Conservation (phyloP, 2,329 filamentous ascomycete genomes). For the Ceratocystis variospora region DNA sequence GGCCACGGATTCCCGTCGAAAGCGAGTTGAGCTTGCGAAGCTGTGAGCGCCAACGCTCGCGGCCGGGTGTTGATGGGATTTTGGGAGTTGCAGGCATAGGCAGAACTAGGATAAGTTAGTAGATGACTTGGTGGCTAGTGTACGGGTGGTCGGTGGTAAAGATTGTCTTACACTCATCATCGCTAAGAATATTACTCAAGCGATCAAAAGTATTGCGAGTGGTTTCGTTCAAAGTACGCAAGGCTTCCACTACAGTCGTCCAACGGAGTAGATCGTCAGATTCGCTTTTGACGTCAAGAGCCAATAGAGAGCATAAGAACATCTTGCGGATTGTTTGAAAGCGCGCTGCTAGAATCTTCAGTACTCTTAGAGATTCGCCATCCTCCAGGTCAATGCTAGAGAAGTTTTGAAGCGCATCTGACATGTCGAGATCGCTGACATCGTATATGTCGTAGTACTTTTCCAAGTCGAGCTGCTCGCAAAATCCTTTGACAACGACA, state of each 20-base stretch:
- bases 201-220: constrained; percentile 50
- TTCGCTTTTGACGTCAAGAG: constrained; percentile 69
- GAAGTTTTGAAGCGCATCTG: constrained; percentile 53
- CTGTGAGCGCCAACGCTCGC: constrained; percentile 73
- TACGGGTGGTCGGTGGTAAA: constrained; percentile 19
- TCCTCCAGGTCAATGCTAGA: constrained; percentile 55
- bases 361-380: constrained; percentile 57
- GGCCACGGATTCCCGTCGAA: constrained; percentile 75
- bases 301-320: constrained; percentile 75
- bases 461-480: constrained; percentile 69
- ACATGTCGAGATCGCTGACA: constrained; percentile 57
- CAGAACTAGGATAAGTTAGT: constrained; percentile 32
- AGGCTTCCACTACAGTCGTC: constrained; percentile 62
- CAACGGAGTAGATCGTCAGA: constrained; percentile 64
- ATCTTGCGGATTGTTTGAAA: constrained; percentile 71
- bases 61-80: constrained; percentile 52
- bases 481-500: constrained; percentile 53
- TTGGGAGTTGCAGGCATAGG: constrained; percentile 43
- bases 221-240: constrained; percentile 49
- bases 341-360: constrained; percentile 70
- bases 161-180: constrained; percentile 56
- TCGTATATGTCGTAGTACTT: constrained; percentile 89
- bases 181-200: constrained; percentile 55
- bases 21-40: constrained; percentile 77
- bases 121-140: constrained; percentile 13